Percentiles rank a stretch among this genome's conserved stretches.
Conservation (phyloP, 331 rosid species). For the Rhamnella rubrinervis region DNA sequence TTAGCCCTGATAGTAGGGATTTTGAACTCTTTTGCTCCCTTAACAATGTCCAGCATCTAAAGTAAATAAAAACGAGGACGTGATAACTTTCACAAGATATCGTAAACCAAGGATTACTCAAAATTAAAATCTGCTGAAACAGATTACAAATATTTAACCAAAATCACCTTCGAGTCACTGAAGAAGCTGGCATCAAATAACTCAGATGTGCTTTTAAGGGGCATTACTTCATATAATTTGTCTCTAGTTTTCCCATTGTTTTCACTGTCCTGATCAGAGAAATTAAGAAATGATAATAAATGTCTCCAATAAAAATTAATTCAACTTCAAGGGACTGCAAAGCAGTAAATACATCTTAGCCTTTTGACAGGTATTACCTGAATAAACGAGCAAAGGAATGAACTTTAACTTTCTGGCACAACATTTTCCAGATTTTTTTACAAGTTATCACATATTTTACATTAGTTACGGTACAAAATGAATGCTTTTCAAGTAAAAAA, state of each 20-base stretch:
- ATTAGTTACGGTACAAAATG: no score
- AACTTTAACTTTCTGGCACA: neutral
- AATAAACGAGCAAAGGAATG: neutral
- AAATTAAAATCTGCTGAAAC: no score
- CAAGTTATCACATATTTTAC: neutral
- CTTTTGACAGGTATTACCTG: neutral
- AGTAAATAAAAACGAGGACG: no score
- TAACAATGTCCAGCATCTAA: constrained; percentile 55
- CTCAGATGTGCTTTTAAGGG: constrained; percentile 19
- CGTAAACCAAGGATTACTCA: no score
- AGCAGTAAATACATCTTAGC: neutral
- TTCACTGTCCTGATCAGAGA: constrained; percentile 47
- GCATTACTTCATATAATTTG: constrained; percentile 8
- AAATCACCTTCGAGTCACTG: constrained; percentile 42
- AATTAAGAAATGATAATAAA: neutral
- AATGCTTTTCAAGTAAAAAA: no score
- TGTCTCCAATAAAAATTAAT: neutral
- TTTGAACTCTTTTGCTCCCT: constrained; percentile 51
- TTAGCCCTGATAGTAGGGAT: constrained; percentile 58
- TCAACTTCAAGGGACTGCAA: neutral
- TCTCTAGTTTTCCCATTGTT: constrained; percentile 23
- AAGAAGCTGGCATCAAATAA: constrained; percentile 69
- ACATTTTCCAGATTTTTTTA: neutral
- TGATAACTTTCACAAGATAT: no score
- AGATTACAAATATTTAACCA: neutral